Conservation (phyloP, 306 rosid genomes). For the Rosa rugosa region DNA sequence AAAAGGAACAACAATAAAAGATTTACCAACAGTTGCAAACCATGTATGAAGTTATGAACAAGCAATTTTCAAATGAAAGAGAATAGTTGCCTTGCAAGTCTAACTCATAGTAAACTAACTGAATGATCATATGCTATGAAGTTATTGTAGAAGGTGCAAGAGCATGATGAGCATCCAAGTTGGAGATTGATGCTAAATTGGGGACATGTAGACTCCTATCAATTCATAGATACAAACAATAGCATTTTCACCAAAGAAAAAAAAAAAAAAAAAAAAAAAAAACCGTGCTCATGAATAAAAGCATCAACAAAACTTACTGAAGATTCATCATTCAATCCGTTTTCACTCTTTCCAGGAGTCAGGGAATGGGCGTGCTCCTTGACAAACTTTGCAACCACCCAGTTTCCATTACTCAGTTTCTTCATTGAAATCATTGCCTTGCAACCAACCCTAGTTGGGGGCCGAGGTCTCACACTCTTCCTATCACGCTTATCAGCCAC, state of each 20-base stretch:
- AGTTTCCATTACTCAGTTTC: constrained; percentile 32
- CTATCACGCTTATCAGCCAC: constrained; percentile 29
- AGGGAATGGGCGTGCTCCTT: constrained; percentile 39
- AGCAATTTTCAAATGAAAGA: background rate
- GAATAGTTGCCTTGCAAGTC: background rate
- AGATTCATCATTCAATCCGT: constrained; percentile 7
- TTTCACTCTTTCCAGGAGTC: constrained; percentile 16
- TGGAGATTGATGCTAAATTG: background rate
- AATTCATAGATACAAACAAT: background rate
- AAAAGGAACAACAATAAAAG: background rate
- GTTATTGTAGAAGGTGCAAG: background rate
- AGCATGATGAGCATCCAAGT: background rate
- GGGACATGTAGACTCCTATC: background rate
- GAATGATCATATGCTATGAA: background rate
- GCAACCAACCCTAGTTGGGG: constrained; percentile 37
- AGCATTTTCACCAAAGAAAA: background rate
- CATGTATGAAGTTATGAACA: background rate
- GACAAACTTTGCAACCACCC: constrained; percentile 37
- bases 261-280: no score
- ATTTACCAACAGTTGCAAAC: background rate
- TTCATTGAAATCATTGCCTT: constrained; percentile 34
- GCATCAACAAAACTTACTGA: constrained; percentile 12
- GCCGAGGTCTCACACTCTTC: constrained; percentile 23
- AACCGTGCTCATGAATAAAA: background rate
- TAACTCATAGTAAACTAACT: background rate